Conservation (phyloP, 768 basidiomycete species). For the Kwoniella shandongensis region DNA sequence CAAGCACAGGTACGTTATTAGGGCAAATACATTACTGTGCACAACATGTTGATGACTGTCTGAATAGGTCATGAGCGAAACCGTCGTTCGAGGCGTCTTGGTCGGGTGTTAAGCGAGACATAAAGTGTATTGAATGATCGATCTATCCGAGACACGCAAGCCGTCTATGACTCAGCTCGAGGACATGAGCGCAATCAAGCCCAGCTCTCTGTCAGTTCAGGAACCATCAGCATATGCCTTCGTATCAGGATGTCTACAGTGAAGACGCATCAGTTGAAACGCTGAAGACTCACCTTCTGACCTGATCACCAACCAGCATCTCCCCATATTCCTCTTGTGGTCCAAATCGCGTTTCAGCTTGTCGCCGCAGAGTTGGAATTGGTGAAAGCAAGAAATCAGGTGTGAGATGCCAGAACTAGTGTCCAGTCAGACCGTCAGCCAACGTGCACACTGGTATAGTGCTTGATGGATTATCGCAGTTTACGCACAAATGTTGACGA, state of each 20-base stretch:
- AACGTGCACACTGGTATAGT: background rate
- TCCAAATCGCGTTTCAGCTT: conserved; percentile 57
- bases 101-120: background rate
- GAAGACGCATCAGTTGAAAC: background rate
- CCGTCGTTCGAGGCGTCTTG: no score
- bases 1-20: no score
- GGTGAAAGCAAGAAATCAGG: conserved; percentile 77
- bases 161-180: conserved; percentile 5
- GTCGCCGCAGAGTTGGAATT: conserved; percentile 60
- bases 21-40: no score
- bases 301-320: conserved; percentile 87
- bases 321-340: conserved; percentile 61
- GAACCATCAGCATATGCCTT: background rate
- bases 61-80: no score
- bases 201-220: conserved; percentile 46
- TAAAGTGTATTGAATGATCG: background rate
- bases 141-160: background rate
- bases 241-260: background rate
- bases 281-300: conserved; percentile 59
- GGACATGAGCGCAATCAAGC: conserved; percentile 49
- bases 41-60: no score
- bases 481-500: conserved; percentile 74
- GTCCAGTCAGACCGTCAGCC: background rate
- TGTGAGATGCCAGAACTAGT: conserved; percentile 82
- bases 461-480: background rate